Conservation (phyloP, 148 eudicot species). For the Rhododendron simsii region DNA sequence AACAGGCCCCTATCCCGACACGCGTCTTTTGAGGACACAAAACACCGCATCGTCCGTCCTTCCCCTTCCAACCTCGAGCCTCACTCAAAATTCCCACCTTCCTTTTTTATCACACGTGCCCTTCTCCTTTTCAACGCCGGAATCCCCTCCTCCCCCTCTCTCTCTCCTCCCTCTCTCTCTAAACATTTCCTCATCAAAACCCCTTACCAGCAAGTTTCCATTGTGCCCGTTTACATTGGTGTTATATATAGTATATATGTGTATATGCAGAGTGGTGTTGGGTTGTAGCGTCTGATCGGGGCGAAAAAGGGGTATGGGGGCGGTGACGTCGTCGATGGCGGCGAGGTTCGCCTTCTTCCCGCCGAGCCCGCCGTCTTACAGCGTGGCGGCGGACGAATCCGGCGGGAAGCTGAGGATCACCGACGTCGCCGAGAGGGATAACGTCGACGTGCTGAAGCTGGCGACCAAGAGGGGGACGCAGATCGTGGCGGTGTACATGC, state of each 20-base stretch:
- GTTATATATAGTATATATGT: not conserved
- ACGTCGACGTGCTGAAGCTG: constrained; percentile 59
- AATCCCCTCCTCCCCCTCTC: constrained; percentile 25
- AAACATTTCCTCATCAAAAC: constrained; percentile 12
- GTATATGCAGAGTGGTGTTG: not conserved
- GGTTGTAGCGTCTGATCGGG: not conserved
- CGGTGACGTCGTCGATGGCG: constrained; percentile 84
- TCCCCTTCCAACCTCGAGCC: not conserved
- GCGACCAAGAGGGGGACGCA: constrained; percentile 54
- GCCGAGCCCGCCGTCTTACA: constrained; percentile 78
- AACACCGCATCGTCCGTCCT: not conserved
- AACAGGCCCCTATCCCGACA: not conserved
- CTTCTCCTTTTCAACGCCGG: constrained; percentile 39
- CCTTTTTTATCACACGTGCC: constrained; percentile 35
- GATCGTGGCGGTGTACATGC: constrained; percentile 53
- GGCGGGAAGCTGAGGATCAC: constrained; percentile 46
- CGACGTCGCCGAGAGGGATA: constrained; percentile 60
- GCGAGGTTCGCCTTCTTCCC: constrained; percentile 84
- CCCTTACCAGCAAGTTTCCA: not conserved
- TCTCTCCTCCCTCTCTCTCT: constrained; percentile 8
- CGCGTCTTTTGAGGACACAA: not conserved
- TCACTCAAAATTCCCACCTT: not conserved
- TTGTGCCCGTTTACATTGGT: not conserved
- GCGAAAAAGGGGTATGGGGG: constrained; percentile 38
- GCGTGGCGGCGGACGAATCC: constrained; percentile 42